phyloP scores from a whole-genome alignment of 257 asterid species.

The Nicotiana sylvestris region DNA sequence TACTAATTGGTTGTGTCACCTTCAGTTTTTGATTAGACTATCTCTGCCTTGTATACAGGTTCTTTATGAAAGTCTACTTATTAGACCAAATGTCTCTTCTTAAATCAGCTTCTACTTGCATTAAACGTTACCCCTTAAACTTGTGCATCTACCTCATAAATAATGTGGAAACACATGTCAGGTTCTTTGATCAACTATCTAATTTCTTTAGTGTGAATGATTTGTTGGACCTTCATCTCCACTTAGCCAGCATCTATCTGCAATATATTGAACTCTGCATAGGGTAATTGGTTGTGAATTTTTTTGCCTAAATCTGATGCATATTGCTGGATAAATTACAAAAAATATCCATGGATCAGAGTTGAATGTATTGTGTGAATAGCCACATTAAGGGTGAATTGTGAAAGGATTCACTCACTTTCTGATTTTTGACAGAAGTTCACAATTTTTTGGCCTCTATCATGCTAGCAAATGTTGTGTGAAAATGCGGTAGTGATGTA shows the following conservation, averaged over 20 bases:
- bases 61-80: neutral
- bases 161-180: neutral
- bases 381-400: neutral
- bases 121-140: neutral
- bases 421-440: neutral
- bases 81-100: neutral
- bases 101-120: constrained; percentile 5
- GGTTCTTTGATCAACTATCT: neutral
- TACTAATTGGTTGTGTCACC: neutral
- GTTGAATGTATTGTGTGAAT: neutral
- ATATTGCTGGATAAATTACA: neutral
- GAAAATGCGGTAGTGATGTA: neutral
- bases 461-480: neutral
- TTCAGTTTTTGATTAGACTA: neutral
- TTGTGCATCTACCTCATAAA: neutral
- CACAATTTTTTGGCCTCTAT: neutral
- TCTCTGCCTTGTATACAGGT: neutral
- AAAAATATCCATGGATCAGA: neutral
- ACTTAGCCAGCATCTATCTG: neutral
- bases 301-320: neutral
- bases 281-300: neutral
- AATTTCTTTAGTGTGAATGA: neutral
- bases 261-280: neutral
- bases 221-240: neutral
- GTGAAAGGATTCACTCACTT: neutral